Conservation (phyloP, 2,329 filamentous ascomycete genomes). For the Talaromyces sp. region DNA sequence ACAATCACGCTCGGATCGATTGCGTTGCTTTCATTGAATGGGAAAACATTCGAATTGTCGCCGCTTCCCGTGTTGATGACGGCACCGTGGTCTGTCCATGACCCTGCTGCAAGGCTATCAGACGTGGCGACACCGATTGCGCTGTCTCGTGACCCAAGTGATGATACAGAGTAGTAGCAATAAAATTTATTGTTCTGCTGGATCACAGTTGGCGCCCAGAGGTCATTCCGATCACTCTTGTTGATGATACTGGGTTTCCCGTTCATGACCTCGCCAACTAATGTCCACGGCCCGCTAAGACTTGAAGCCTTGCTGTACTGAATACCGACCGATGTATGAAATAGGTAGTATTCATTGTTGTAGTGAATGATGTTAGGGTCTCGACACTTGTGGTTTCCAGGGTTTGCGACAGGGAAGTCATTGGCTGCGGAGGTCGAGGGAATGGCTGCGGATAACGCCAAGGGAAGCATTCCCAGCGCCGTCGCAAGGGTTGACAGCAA, state of each 20-base stretch:
- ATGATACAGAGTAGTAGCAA: slow-evolving; percentile 60
- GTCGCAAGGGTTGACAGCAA: slow-evolving; percentile 23
- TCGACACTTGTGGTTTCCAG: slow-evolving; percentile 4
- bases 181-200: slow-evolving; percentile 56
- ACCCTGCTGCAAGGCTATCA: slow-evolving; percentile 27
- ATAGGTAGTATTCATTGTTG: slow-evolving; percentile 10
- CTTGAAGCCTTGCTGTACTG: slow-evolving; percentile 5
- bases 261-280: slow-evolving; percentile 22
- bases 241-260: slow-evolving; percentile 25
- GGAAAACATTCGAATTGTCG: slow-evolving; percentile 18
- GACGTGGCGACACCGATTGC: slow-evolving; percentile 58
- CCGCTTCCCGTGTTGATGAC: slow-evolving; percentile 28
- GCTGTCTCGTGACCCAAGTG: slow-evolving; percentile 57
- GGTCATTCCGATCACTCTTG: slow-evolving; percentile 27
- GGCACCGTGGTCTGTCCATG: slow-evolving; percentile 32
- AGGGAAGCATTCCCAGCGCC: not conserved
- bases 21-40: slow-evolving; percentile 49
- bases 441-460: not conserved
- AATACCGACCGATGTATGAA: slow-evolving; percentile 2
- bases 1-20: slow-evolving; percentile 56
- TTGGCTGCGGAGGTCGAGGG: not conserved
- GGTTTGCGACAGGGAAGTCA: slow-evolving; percentile 2
- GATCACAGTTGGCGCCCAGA: slow-evolving; percentile 57
- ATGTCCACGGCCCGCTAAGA: slow-evolving; percentile 8
- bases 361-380: slow-evolving; percentile 10